Conservation (phyloP, 108 stramenopile genomes). For the Nitzschia putrida region DNA sequence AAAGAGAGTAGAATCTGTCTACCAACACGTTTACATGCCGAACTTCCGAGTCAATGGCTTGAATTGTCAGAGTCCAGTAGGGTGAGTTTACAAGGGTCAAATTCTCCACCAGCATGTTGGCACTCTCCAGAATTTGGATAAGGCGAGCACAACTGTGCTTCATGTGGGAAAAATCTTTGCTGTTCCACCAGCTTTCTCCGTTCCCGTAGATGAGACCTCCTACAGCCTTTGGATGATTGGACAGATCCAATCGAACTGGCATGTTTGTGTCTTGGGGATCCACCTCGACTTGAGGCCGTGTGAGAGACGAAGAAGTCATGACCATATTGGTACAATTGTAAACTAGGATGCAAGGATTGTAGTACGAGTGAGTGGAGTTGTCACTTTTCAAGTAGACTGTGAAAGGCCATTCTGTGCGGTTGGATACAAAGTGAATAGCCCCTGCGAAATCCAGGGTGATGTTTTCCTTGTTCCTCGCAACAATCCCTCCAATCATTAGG, state of each 20-base stretch:
- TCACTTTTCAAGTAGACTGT: slow-evolving; percentile 15
- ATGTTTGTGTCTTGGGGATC: slow-evolving; percentile 8
- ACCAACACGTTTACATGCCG: slow-evolving; percentile 36
- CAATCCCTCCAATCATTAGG: slow-evolving; percentile 26
- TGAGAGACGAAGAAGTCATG: slow-evolving; percentile 17
- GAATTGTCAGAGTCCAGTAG: slow-evolving; percentile 34
- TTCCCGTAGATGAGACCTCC: slow-evolving; percentile 38
- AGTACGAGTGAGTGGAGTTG: neutral
- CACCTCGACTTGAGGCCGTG: slow-evolving; percentile 14
- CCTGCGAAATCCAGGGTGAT: slow-evolving; percentile 28
- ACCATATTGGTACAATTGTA: slow-evolving; percentile 21
- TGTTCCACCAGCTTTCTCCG: slow-evolving; percentile 40
- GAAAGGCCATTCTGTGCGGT: slow-evolving; percentile 12
- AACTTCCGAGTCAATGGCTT: slow-evolving; percentile 35
- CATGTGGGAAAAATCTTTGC: slow-evolving; percentile 9
- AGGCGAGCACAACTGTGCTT: slow-evolving; percentile 29
- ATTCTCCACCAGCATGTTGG: slow-evolving; percentile 36
- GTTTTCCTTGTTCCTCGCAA: slow-evolving; percentile 12
- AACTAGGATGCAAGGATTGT: slow-evolving; percentile 46
- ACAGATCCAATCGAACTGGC: too few relatives aligned
- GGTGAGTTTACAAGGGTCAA: slow-evolving; percentile 36
- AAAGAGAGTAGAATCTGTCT: slow-evolving; percentile 30
- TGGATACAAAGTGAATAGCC: slow-evolving; percentile 13
- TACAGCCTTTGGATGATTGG: neutral
- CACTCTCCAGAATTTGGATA: slow-evolving; percentile 20